A percentile compares a stretch with the other conserved stretches of the same genome.
These are phyloP conservation scores for Rhodotorula sp. DNA, from an alignment of 1,284 basidiomycete species.

Conservation along the genomic window DNA sequence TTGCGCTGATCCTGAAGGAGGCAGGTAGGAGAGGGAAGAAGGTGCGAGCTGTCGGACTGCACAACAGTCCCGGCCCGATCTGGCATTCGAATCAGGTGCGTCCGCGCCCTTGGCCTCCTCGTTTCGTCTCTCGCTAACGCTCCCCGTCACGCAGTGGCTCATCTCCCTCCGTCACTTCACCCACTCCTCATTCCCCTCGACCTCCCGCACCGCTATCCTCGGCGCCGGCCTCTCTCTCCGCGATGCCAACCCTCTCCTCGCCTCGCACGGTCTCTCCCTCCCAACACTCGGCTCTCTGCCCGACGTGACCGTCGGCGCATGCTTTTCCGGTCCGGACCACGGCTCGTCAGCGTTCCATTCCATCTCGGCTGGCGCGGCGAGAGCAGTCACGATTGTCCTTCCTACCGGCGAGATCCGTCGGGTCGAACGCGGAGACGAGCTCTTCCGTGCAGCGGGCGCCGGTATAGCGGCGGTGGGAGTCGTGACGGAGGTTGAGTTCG, in stretches of 20 bases:
- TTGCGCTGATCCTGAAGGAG: background rate
- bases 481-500: slow-evolving; percentile 10
- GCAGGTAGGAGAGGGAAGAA: background rate
- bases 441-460: background rate
- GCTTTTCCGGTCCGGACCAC: slow-evolving; percentile 9
- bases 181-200: background rate
- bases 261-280: slow-evolving; percentile 3
- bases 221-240: slow-evolving; percentile 6
- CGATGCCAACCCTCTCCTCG: background rate
- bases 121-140: background rate
- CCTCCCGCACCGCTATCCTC: background rate
- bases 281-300: background rate
- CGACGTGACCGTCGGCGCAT: slow-evolving; percentile 3
- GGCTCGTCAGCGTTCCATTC: background rate
- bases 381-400: background rate
- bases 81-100: slow-evolving; percentile 7
- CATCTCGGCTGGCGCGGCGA: background rate
- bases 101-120: background rate
- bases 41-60: slow-evolving; percentile 1
- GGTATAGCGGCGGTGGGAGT: background rate
- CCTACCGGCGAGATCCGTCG: background rate
- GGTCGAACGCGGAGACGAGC: background rate
- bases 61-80: background rate
- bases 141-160: slow-evolving; percentile 1
- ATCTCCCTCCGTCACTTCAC: slow-evolving; percentile 1